phyloP scores from a whole-genome alignment of 2,329 filamentous ascomycete species.

The Reticulascus tulasneorum region DNA sequence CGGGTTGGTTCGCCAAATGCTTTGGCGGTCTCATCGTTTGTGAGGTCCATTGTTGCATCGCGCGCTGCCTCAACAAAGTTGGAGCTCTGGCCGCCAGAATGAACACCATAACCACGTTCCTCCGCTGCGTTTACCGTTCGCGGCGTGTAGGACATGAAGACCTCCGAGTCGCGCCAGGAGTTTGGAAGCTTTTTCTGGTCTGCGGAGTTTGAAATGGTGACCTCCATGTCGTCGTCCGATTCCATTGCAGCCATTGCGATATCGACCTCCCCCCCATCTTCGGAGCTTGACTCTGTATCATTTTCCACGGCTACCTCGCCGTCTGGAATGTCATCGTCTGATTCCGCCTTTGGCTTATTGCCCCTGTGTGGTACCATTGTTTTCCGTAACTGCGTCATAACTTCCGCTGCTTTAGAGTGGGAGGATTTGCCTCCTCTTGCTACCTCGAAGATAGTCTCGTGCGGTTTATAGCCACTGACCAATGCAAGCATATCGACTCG shows the following conservation, averaged over 20 bases:
- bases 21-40: conserved; percentile 78
- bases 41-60: conserved; percentile 85
- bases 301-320: conserved; percentile 25
- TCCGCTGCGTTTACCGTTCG: conserved; percentile 76
- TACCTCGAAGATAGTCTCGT: conserved; percentile 96
- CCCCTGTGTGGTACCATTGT: conserved; percentile 58
- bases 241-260: conserved; percentile 26
- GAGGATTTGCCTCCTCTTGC: conserved; percentile 65
- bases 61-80: conserved; percentile 89
- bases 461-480: conserved; percentile 82
- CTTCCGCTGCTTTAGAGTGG: conserved; percentile 62
- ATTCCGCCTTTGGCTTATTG: conserved; percentile 34
- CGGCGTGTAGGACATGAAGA: conserved; percentile 96
- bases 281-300: conserved; percentile 29
- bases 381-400: conserved; percentile 70
- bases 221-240: conserved; percentile 59
- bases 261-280: conserved; percentile 29
- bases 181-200: conserved; percentile 38
- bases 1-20: conserved; percentile 74
- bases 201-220: conserved; percentile 62
- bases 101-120: conserved; percentile 89
- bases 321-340: conserved; percentile 24
- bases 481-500: conserved; percentile 82
- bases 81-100: conserved; percentile 68
- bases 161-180: conserved; percentile 62